Conservation (phyloP, 169 alveolate species). For the Neospora caninum region DNA sequence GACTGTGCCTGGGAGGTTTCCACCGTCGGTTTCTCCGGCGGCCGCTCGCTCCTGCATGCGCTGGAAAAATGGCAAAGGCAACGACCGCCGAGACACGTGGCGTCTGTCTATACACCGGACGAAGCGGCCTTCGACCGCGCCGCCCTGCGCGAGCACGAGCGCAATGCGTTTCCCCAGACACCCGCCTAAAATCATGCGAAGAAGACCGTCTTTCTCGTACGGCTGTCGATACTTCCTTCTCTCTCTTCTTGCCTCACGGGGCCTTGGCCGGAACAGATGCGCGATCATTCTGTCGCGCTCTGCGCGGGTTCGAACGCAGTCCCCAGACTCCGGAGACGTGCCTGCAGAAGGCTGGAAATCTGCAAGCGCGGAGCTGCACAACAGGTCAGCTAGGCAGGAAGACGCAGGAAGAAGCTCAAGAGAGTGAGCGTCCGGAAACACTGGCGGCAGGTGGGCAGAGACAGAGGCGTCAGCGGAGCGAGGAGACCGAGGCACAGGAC, state of each 20-base stretch:
- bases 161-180: background rate
- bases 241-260: background rate
- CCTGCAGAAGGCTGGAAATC: too few species aligned
- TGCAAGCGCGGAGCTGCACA: too few species aligned
- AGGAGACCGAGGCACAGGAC: too few species aligned
- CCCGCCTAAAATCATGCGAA: background rate
- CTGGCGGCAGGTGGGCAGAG: too few species aligned
- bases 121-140: conserved; percentile 5
- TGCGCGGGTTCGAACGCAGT: background rate
- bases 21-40: background rate
- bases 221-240: background rate
- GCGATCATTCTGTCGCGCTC: background rate
- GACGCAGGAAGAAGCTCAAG: too few species aligned
- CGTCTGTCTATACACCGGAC: background rate
- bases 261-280: background rate
- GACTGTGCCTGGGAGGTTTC: too few species aligned
- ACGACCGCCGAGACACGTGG: background rate
- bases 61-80: background rate
- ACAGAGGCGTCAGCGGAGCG: too few species aligned
- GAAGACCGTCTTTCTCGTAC: background rate
- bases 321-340: background rate
- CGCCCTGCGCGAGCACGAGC: background rate
- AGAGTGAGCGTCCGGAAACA: too few species aligned
- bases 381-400: too few species aligned
- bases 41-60: background rate